Conservation (phyloP, 1,139 yeast genomes). For the Lodderomyces orthopsilosis region DNA sequence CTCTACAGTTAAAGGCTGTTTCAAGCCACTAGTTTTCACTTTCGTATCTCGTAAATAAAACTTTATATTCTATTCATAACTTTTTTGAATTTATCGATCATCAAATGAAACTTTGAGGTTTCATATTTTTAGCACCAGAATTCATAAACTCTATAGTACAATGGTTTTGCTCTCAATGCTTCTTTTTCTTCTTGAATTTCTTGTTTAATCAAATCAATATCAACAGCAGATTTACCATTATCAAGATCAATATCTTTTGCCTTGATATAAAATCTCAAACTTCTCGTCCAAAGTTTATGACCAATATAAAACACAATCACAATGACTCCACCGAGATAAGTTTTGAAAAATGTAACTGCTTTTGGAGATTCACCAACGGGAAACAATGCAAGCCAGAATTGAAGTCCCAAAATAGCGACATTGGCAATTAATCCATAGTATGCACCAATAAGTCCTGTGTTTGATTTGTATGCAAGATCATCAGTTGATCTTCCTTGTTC, state of each 20-base stretch:
- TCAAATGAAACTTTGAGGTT: background rate
- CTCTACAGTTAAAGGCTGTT: background rate
- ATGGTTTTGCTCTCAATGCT: constrained; percentile 27
- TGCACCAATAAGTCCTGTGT: constrained; percentile 39
- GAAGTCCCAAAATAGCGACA: constrained; percentile 34
- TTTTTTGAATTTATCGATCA: too few relatives aligned
- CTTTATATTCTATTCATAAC: too few relatives aligned
- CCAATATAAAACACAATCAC: constrained; percentile 30
- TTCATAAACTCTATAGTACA: constrained; percentile 26
- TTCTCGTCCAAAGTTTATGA: constrained; percentile 35
- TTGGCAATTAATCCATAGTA: constrained; percentile 33
- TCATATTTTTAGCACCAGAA: constrained; percentile 31
- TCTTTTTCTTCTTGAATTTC: constrained; percentile 37
- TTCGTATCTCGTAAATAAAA: background rate
- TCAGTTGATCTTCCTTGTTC: constrained; percentile 27
- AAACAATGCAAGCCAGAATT: constrained; percentile 43
- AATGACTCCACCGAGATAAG: constrained; percentile 35
- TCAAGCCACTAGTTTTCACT: background rate
- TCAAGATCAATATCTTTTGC: constrained; percentile 37
- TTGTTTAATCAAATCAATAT: constrained; percentile 35
- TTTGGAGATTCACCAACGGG: constrained; percentile 34
- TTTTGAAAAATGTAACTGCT: constrained; percentile 30
- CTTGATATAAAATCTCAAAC: constrained; percentile 25
- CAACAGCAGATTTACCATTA: constrained; percentile 38
- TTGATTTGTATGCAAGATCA: constrained; percentile 39